A percentile compares a stretch with the other conserved stretches of the same genome.
Conservation (phyloP, 163 green algal species). For the Coccomyxa subellipsoidea region DNA sequence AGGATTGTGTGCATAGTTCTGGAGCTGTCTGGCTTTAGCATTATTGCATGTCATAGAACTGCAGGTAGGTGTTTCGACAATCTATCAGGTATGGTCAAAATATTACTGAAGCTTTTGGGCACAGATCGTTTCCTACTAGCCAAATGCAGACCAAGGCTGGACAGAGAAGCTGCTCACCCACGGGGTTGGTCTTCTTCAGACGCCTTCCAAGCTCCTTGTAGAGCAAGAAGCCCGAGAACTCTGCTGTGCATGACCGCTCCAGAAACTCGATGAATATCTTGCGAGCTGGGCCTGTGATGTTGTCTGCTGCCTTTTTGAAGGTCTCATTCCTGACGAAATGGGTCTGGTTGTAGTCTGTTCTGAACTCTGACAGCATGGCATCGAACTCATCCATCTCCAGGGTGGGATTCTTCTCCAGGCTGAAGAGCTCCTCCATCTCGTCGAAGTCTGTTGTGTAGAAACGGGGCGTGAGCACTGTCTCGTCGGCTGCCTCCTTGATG, state of each 20-base stretch:
- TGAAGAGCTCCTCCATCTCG: slow-evolving; percentile 95
- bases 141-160: no score
- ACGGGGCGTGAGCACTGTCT: slow-evolving; percentile 76
- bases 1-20: no score
- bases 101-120: no score
- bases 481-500: slow-evolving; percentile 53
- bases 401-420: slow-evolving; percentile 71
- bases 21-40: no score
- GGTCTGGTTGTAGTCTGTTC: slow-evolving; percentile 96
- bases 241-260: slow-evolving; percentile 96
- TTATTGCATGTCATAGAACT: no score
- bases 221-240: slow-evolving; percentile 98
- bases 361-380: slow-evolving; percentile 87
- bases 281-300: slow-evolving; percentile 58
- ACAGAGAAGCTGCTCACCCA: slow-evolving; percentile 2
- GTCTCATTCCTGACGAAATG: slow-evolving; percentile 97
- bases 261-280: slow-evolving; percentile 99
- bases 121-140: no score
- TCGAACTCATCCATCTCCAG: slow-evolving; percentile 80
- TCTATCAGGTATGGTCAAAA: not conserved
- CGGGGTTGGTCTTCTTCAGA: slow-evolving; percentile 85
- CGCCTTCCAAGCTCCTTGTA: slow-evolving; percentile 95
- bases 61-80: not conserved
- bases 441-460: slow-evolving; percentile 97
- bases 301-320: slow-evolving; percentile 75